Base-by-base conservation (phyloP, 2,329 filamentous ascomycete genomes). In the Pseudogymnoascus sp. region DNA sequence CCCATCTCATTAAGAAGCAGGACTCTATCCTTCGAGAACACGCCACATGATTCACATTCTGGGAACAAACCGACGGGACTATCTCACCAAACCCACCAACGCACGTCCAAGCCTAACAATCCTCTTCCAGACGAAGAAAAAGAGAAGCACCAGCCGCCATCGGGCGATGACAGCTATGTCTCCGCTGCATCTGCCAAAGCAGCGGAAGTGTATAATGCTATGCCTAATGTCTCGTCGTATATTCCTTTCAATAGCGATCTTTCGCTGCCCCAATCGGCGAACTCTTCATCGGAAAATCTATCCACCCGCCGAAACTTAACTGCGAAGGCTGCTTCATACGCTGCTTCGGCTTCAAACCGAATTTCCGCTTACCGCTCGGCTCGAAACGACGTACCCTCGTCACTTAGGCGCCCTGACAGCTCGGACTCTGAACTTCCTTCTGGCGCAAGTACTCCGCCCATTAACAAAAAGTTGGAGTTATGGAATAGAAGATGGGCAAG, bases 391-490 rank as follows among this genome's bases (percentile, higher is more conserved):
- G 60, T 21, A 59, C 45, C 48, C 62, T 36, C 63, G 60, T 18
- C 65, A 55, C 1, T 63, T 61, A 3, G 63, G 66, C 13, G 66
- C 60, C 1, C 58, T 1, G 37, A 37, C 21, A 59, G 58, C 37
- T 27, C 65, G n/a, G 65, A 61, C 52, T 45, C 59, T 12, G 40
- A 42, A 3, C 21, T 21, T 25, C 12, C 31, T 21, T 25, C 36
- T 35, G 59, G 59, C 13, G 31, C 64, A 2, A 52, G 59, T 21
- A 63, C 59, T 21, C 66, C 63, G 27, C 67, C 69, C 40, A 67
- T 67, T 58, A 90, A 84, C 72, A 90, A 88, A 75, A 87, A 89
- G 66, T 78, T 91, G 61, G 86, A 87, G 64, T 70, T 91, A 58
- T 94, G 89, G 90, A 79, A 80, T 64, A 81, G 86, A 62, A 77